Evolutionary conservation across 768 basidiomycete genomes (phyloP), one percentile per base, ranked within the genome.

Genomic region (Coprinopsis strossmayeri): DNA sequence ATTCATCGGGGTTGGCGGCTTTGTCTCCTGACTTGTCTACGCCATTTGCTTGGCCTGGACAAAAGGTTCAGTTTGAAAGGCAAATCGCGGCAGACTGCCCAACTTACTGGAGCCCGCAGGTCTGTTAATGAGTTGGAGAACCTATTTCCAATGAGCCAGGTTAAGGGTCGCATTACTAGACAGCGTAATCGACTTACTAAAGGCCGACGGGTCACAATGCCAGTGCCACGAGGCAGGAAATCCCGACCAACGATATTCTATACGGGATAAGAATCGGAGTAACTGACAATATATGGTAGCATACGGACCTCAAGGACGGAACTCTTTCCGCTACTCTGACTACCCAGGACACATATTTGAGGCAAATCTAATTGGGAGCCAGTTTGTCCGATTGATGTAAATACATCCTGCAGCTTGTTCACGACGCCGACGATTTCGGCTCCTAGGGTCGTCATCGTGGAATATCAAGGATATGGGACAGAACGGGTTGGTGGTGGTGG

Each of bases 161-260:
- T 40, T 45, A 50, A 37, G 46, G 51, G 43, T 34, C n/a, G 15
- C 18, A 9, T n/a, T n/a, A n/a, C n/a, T 11, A 9, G 20, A 17
- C 15, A 40, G 24, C 38, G n/a, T 20, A 24, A 34, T 30, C 23
- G 28, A 18, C 83, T 59, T 65, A 95, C 94, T 68, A 99, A 71
- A 48, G 96, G 96, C 64, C 96, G 82, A 62, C 95, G 82, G 44
- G 95, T 98, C 67, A 99, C 95, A 61, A 99, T 99, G 69, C 95
- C 95, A 48, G 93, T 90, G 65, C 96, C 96, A 76, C 96, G 89
- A 68, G 96, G 96, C 63, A 99, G 65, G 76, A 99, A 99, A 68
- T 99, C 96, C 57, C 95, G 82, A 51, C 96, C 96, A 48, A 97
- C 94, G 56, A 97, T 93, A 70, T 98, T 96, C 92, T 95, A 42